Base-by-base conservation (phyloP, 2,329 filamentous ascomycete genomes). In the Talaromyces atroroseus region DNA sequence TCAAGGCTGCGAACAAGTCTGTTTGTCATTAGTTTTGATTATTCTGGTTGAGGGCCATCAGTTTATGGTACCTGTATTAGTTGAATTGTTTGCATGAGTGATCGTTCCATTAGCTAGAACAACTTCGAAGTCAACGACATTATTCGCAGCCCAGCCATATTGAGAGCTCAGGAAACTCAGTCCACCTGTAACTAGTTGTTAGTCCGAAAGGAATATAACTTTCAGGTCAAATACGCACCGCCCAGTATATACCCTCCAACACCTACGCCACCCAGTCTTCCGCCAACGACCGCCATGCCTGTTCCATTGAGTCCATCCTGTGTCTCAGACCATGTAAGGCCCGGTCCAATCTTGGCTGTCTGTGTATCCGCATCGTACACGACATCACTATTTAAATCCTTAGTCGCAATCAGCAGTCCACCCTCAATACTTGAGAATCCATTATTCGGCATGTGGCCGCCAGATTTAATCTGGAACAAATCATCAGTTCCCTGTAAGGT, bases 381-480 rank as follows among this genome's bases (percentile, higher is more conserved):
- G 62, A 68, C 60, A 2, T 70, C 66, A 40, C 68, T 63, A 40
- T 74, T 65, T 20, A 76, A 62, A 69, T 76, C 66, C 71, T 80
- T 65, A 57, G 80, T 78, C 2, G 69, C 70, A 47, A 76, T 72
- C 44, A 79, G 65, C 7, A 75, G 67, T 1, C 74, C 77, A 18
- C 72, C 71, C 46, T 74, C 70, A 45, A 77, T 74, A 61, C 73
- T 77, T 3, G 74, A 71, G 57, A 76, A 78, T 34, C 74, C 74
- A 57, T 75, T 73, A 57, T 76, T 78, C 1, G 74, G 74, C 56
- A 75, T 74, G 62, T 79, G 76, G 0, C 76, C 76, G 7, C 80
- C 80, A 10, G 76, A 74, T 64, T 80, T 76, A 68, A 83, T 74
- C 21, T 81, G 83, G 48, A 85, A 81, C 5, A 80, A 67, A 54